A percentile compares a stretch with the other conserved stretches of the same genome.
Conservation (phyloP, 163 green algal genomes). For the Scenedesmus sp. region DNA sequence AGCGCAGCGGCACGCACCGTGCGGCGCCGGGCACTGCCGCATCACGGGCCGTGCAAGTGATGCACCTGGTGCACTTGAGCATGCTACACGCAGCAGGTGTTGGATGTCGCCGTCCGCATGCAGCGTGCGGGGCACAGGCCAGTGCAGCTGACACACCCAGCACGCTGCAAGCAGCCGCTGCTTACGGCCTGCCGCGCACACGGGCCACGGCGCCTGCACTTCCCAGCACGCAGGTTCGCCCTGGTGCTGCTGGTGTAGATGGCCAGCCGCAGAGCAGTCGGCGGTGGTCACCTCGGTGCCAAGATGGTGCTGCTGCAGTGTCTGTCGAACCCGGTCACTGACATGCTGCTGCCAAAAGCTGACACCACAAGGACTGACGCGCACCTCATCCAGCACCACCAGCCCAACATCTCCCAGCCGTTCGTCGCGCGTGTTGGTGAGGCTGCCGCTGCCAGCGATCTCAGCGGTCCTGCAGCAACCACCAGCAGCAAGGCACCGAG, state of each 20-base stretch:
- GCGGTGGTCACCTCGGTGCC: too few species aligned
- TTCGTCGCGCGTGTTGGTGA: constrained; percentile 58
- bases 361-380: constrained; percentile 40
- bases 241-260: too few species aligned
- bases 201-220: too few species aligned
- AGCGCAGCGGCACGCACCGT: too few species aligned
- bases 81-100: too few species aligned
- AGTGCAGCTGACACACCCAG: too few species aligned
- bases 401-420: constrained; percentile 86
- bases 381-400: constrained; percentile 95
- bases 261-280: too few species aligned
- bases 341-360: neutral
- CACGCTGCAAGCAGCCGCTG: neutral
- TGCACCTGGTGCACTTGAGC: constrained; percentile 52
- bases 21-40: too few species aligned
- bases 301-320: constrained; percentile 28
- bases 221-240: too few species aligned
- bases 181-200: too few species aligned
- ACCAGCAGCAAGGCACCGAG: neutral
- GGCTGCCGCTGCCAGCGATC: constrained; percentile 8
- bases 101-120: too few species aligned
- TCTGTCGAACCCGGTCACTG: constrained; percentile 38
- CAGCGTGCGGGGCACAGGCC: too few species aligned
- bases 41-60: constrained; percentile 67
- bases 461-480: constrained; percentile 47